phyloP scores from a whole-genome alignment of 768 basidiomycete genomes.

The Trametes sanguinea region DNA sequence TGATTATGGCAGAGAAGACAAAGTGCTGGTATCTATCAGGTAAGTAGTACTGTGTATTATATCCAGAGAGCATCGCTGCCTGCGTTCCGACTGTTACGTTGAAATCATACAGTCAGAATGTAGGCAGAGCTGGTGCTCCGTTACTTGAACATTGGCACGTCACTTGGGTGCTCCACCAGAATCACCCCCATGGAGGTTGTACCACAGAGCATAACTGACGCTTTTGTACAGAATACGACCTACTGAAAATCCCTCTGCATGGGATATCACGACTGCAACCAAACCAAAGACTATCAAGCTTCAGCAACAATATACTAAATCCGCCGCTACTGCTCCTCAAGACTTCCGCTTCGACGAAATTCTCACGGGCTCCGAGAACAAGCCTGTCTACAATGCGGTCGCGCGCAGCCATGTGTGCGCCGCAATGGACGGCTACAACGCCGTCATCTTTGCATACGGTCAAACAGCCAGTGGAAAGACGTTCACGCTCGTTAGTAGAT shows the following conservation, averaged over 20 bases:
- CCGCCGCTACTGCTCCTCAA: conserved; percentile 38
- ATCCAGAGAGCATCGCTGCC: not conserved
- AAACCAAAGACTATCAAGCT: conserved; percentile 60
- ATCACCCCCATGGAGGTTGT: too few relatives aligned
- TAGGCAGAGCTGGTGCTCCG: too few relatives aligned
- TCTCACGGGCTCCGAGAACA: conserved; percentile 78
- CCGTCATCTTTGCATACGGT: conserved; percentile 92
- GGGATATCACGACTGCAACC: conserved; percentile 46
- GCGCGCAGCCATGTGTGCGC: conserved; percentile 81
- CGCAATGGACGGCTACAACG: conserved; percentile 96
- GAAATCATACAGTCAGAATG: too few relatives aligned
- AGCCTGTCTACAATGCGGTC: conserved; percentile 73
- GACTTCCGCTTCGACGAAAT: conserved; percentile 75
- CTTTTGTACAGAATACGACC: conserved; percentile 59
- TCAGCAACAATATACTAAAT: conserved; percentile 55
- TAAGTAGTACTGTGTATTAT: conserved; percentile 27
- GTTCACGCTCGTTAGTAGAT: conserved; percentile 55
- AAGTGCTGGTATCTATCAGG: conserved; percentile 86
- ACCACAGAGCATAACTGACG: not conserved
- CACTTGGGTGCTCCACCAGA: too few relatives aligned
- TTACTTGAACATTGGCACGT: too few relatives aligned
- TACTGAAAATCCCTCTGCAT: conserved; percentile 51
- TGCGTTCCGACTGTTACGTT: too few relatives aligned
- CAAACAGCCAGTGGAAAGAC: conserved; percentile 87
- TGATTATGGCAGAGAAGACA: conserved; percentile 74